These are phyloP conservation scores for Incumbomyces delicatus DNA, from an alignment of 2,329 filamentous ascomycete species.

Conservation along the genomic window DNA sequence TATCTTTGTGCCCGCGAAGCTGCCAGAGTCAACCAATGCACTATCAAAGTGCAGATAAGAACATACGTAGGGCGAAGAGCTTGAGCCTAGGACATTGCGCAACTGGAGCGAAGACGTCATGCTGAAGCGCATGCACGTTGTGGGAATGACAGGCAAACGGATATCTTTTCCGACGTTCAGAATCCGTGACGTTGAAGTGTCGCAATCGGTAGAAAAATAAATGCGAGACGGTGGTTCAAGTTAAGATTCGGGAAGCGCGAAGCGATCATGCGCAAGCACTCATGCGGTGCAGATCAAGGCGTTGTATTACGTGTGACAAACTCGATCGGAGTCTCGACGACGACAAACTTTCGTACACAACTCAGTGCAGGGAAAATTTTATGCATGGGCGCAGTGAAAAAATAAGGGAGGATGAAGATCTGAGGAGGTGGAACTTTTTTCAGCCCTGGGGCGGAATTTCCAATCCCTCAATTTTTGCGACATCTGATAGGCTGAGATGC, in stretches of 20 bases:
- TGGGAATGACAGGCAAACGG: neutral
- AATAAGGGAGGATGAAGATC: neutral
- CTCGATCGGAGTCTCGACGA: no score
- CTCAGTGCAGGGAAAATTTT: no score
- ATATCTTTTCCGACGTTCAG: no score
- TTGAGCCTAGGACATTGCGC: constrained; percentile 25
- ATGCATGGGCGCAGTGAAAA: neutral
- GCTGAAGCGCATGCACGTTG: neutral
- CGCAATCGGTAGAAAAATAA: no score
- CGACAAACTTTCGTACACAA: no score
- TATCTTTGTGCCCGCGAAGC: constrained; percentile 65
- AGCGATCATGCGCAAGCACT: no score
- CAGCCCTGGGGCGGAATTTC: neutral
- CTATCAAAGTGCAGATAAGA: neutral
- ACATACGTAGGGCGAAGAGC: constrained; percentile 56
- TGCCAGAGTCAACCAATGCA: constrained; percentile 22
- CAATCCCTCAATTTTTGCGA: neutral
- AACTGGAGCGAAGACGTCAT: constrained; percentile 9
- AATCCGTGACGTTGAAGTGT: no score
- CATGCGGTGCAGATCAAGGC: no score
- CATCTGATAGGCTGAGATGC: constrained; percentile 2
- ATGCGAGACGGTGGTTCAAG: no score
- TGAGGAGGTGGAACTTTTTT: constrained; percentile 1
- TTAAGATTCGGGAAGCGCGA: no score
- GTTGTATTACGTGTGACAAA: no score